A percentile compares a stretch with the other conserved stretches of the same genome.
phyloP scores from a whole-genome alignment of 78 protist genomes.

The Dictyostelium citrinum region DNA sequence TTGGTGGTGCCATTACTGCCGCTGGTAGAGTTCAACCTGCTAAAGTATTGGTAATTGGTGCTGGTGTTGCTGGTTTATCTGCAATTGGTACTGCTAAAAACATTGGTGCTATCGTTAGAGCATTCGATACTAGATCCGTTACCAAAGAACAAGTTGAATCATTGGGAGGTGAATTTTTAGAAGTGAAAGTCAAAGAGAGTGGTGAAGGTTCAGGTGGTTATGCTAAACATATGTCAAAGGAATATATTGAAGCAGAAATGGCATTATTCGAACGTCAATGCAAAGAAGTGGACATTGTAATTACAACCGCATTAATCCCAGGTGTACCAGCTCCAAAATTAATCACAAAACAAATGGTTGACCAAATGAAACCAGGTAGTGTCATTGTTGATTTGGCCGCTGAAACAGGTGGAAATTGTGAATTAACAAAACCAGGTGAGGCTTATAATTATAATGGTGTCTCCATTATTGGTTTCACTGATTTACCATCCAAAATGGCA shows the following conservation, averaged over 20 bases:
- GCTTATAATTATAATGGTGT: constrained; percentile 86
- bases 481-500: constrained; percentile 95
- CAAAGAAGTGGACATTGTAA: constrained; percentile 96
- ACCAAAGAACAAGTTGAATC: constrained; percentile 96
- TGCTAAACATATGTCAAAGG: constrained; percentile 96
- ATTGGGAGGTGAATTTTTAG: constrained; percentile 98
- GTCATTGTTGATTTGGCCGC: constrained; percentile 99
- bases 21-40: constrained; percentile 98
- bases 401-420: constrained; percentile 97
- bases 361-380: constrained; percentile 90
- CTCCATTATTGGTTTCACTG: constrained; percentile 95
- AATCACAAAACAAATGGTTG: constrained; percentile 87
- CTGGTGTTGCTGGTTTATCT: constrained; percentile 99
- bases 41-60: constrained; percentile 94
- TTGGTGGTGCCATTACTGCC: constrained; percentile 97
- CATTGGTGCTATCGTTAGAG: constrained; percentile 97
- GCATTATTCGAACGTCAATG: constrained; percentile 89
- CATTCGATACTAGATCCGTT: constrained; percentile 97
- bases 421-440: constrained; percentile 83
- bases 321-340: constrained; percentile 93
- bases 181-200: constrained; percentile 88
- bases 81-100: constrained; percentile 95
- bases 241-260: constrained; percentile 95
- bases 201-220: constrained; percentile 96
- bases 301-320: constrained; percentile 99